Conservation (phyloP, 345 rosid species). For the Eucalyptus tenuipes region DNA sequence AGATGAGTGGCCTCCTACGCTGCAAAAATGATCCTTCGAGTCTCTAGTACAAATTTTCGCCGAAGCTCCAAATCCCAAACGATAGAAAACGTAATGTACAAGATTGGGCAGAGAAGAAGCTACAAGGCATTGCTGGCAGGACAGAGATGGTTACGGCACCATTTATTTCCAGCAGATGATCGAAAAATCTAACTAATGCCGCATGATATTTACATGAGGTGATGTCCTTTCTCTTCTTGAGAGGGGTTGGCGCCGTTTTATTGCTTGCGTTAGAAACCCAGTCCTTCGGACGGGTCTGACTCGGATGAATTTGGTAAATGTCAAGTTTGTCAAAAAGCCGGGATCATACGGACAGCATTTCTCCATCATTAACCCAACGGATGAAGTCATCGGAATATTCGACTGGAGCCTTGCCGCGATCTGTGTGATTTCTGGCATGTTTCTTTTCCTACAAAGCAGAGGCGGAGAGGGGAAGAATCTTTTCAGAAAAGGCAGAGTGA, state of each 20-base stretch:
- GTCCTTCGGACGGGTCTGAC: constrained; percentile 47
- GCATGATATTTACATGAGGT: not conserved
- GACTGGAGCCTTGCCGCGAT: not conserved
- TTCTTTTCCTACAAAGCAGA: not conserved
- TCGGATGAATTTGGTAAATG: not conserved
- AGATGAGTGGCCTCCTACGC: not conserved
- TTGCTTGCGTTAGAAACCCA: constrained; percentile 8
- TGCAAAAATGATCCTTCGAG: not conserved
- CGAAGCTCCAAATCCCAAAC: not conserved
- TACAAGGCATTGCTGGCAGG: not conserved
- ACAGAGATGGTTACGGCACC: not conserved
- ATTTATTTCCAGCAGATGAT: not conserved
- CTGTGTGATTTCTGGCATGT: not conserved
- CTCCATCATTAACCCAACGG: constrained; percentile 67
- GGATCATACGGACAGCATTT: constrained; percentile 16
- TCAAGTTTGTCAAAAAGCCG: not conserved
- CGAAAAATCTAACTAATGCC: not conserved
- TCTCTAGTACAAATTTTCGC: not conserved
- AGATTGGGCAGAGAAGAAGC: not conserved
- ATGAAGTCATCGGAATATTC: constrained; percentile 37
- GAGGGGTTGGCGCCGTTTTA: not conserved
- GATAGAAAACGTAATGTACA: not conserved
- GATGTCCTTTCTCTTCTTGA: not conserved
- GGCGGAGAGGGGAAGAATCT: not conserved
- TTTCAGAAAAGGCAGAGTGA: not conserved